These are phyloP conservation scores for Trichoderma gracile DNA, from an alignment of 2,329 filamentous ascomycete species.

Conservation along the genomic window DNA sequence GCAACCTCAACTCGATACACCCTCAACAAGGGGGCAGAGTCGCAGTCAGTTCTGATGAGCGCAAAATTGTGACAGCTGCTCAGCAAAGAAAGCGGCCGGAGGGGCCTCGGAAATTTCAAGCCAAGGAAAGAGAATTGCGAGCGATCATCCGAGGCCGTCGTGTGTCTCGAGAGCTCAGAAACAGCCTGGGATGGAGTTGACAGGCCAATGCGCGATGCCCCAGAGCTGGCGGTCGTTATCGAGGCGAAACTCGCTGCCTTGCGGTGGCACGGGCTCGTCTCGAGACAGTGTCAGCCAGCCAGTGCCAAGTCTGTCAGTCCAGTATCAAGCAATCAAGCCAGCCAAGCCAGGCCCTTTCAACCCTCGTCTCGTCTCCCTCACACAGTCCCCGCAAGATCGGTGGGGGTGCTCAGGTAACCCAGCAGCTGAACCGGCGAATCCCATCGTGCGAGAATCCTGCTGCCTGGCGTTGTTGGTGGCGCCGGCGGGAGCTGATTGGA, in stretches of 20 bases:
- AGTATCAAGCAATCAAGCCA: too few relatives aligned
- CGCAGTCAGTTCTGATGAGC: neutral
- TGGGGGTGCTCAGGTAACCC: constrained; percentile 6
- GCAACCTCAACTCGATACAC: neutral
- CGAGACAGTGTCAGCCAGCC: neutral
- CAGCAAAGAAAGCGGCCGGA: neutral
- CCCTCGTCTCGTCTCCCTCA: neutral
- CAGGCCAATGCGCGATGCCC: constrained; percentile 5
- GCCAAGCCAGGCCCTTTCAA: too few relatives aligned
- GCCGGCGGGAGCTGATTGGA: constrained; percentile 21
- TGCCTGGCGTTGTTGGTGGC: constrained; percentile 24
- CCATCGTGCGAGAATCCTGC: constrained; percentile 24
- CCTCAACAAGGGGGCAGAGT: neutral
- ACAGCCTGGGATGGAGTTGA: neutral
- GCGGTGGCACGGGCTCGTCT: constrained; percentile 6
- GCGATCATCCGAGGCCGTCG: neutral
- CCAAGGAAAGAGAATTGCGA: neutral
- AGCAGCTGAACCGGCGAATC: constrained; percentile 12
- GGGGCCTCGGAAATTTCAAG: neutral
- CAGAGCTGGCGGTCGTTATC: constrained; percentile 10
- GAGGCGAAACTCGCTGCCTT: constrained; percentile 23
- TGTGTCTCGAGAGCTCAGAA: neutral
- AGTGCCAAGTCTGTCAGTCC: too few relatives aligned
- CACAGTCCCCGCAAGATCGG: constrained; percentile 20
- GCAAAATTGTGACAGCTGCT: neutral